phyloP scores from a whole-genome alignment of 345 rosid genomes.

The Pelargonium nanum region DNA sequence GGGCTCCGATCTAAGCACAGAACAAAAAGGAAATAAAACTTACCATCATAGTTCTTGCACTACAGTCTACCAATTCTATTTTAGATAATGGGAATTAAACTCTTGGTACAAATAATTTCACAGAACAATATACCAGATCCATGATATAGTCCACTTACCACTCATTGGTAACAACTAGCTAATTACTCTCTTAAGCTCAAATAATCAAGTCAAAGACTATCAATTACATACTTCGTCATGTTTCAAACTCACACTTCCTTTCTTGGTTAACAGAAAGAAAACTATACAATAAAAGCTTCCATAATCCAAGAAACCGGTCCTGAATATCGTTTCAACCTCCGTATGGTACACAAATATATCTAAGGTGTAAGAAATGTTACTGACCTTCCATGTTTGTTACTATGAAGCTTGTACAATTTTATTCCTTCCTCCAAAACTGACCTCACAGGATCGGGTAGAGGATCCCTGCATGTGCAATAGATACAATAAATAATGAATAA shows the following conservation, averaged over 20 bases:
- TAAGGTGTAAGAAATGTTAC: slow-evolving; percentile 1
- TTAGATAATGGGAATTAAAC: not conserved
- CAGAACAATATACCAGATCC: too few relatives aligned
- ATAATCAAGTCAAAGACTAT: not conserved
- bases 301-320: not conserved
- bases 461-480: slow-evolving; percentile 40
- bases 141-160: not conserved
- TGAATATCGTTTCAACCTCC: not conserved
- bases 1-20: slow-evolving; percentile 53
- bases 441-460: slow-evolving; percentile 62
- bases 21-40: slow-evolving; percentile 7
- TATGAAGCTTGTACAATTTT: slow-evolving; percentile 63
- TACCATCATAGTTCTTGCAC: not conserved
- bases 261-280: too few relatives aligned
- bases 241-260: too few relatives aligned
- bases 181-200: not conserved
- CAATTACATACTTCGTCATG: not conserved
- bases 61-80: not conserved
- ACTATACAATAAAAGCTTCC: not conserved
- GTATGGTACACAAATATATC: not conserved
- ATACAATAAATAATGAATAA: not conserved
- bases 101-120: not conserved
- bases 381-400: slow-evolving; percentile 68
- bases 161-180: not conserved
- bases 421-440: slow-evolving; percentile 76